Evolutionary conservation across 305 asterid species (phyloP).

Genomic region (Solanum hybrid): DNA sequence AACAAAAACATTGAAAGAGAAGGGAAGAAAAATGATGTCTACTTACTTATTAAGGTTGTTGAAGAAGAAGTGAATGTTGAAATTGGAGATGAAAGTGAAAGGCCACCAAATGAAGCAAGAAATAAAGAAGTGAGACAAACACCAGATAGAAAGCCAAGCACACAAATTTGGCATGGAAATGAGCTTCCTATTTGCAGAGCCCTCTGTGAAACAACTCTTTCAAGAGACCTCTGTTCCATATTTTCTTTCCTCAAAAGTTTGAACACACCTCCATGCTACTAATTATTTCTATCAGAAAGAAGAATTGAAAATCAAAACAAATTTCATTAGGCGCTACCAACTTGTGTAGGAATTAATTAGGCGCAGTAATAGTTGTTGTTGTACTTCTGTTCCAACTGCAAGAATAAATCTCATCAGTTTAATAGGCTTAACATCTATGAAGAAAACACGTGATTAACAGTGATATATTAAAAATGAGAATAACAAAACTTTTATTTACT

Average conservation of each 20-base stretch:
- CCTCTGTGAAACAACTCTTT: conserved; percentile 69
- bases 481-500: too few species aligned
- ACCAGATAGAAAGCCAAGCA: conserved; percentile 73
- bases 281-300: too few species aligned
- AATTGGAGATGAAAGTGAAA: conserved; percentile 31
- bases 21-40: background rate
- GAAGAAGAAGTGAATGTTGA: conserved; percentile 24
- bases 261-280: too few species aligned
- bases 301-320: too few species aligned
- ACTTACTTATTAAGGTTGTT: conserved; percentile 20
- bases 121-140: conserved; percentile 76
- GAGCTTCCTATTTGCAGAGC: conserved; percentile 72
- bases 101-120: conserved; percentile 45
- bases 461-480: too few species aligned
- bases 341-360: background rate
- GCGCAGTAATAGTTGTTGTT: background rate
- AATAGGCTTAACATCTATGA: background rate
- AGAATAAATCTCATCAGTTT: background rate
- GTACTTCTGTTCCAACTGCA: background rate
- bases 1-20: background rate
- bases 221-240: conserved; percentile 63
- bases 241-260: background rate
- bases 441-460: background rate
- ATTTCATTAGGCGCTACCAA: background rate
- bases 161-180: conserved; percentile 77